Evolutionary conservation across 2,329 filamentous ascomycete genomes (phyloP).

Genomic region (Arthrobotrys pseudoclavata): DNA sequence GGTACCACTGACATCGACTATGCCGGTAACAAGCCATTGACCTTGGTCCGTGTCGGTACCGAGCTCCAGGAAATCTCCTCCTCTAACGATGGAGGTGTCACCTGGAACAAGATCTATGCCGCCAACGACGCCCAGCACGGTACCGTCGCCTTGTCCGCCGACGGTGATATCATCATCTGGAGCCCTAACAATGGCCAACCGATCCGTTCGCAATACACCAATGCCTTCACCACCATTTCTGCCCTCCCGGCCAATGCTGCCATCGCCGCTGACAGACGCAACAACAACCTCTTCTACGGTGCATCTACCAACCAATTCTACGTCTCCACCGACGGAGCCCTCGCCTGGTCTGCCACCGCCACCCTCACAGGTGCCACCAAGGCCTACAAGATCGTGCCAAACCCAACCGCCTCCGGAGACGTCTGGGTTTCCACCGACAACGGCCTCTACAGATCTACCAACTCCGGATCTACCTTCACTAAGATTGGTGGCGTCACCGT

Average conservation of each 20-base stretch:
- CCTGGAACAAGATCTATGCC: conserved; percentile 70
- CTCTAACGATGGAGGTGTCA: conserved; percentile 70
- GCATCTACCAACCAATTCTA: conserved; percentile 69
- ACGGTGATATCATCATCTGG: conserved; percentile 68
- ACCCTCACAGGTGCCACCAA: conserved; percentile 63
- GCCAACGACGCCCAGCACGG: conserved; percentile 68
- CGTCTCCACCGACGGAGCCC: conserved; percentile 69
- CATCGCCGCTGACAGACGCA: conserved; percentile 72
- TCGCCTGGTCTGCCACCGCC: conserved; percentile 68
- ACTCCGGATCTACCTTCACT: conserved; percentile 70
- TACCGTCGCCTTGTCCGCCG: conserved; percentile 70
- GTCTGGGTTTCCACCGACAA: conserved; percentile 73
- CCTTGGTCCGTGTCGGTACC: conserved; percentile 71
- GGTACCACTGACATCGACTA: conserved; percentile 68
- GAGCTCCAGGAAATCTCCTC: conserved; percentile 68
- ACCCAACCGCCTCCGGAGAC: conserved; percentile 73
- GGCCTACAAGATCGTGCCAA: conserved; percentile 72
- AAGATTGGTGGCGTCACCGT: conserved; percentile 63
- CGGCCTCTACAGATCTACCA: conserved; percentile 71
- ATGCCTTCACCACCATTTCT: conserved; percentile 68
- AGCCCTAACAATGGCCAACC: conserved; percentile 61
- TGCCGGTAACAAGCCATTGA: conserved; percentile 65
- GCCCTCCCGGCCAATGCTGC: conserved; percentile 68
- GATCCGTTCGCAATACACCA: conserved; percentile 64
- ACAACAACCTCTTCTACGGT: conserved; percentile 71